A percentile compares a stretch with the other conserved stretches of the same genome.
Evolutionary conservation across 306 rosid species (phyloP).

Genomic region (Aeschynomene evenia): DNA sequence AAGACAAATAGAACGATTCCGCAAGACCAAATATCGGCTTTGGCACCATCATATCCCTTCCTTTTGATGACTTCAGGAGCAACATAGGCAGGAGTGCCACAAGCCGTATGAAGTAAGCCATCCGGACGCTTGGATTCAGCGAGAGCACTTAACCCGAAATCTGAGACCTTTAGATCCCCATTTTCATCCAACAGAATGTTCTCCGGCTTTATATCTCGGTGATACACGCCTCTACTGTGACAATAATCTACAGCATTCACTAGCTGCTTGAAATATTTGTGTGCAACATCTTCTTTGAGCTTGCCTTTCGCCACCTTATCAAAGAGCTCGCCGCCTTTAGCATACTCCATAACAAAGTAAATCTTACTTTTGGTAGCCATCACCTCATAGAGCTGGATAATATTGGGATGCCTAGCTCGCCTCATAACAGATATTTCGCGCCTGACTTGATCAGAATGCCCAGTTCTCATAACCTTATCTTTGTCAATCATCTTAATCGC

Average conservation of each 20-base stretch:
- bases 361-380: constrained; percentile 90
- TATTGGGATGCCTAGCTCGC: constrained; percentile 72
- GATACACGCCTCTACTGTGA: constrained; percentile 89
- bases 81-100: constrained; percentile 97
- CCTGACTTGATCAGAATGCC: constrained; percentile 60
- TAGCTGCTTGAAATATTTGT: constrained; percentile 73
- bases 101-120: constrained; percentile 72
- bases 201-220: constrained; percentile 90
- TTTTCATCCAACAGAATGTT: constrained; percentile 80
- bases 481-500: constrained; percentile 81
- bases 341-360: constrained; percentile 82
- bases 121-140: constrained; percentile 60
- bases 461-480: constrained; percentile 57
- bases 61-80: constrained; percentile 86
- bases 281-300: constrained; percentile 70
- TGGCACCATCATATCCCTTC: constrained; percentile 86
- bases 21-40: constrained; percentile 96
- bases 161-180: constrained; percentile 77
- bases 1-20: constrained; percentile 83
- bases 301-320: constrained; percentile 74
- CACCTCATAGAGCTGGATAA: constrained; percentile 76
- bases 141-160: constrained; percentile 87
- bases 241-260: constrained; percentile 79
- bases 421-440: constrained; percentile 80
- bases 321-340: constrained; percentile 91